These are phyloP conservation scores for Soucietia sequanensis DNA, from an alignment of 805 yeast species.

Conservation along the genomic window DNA sequence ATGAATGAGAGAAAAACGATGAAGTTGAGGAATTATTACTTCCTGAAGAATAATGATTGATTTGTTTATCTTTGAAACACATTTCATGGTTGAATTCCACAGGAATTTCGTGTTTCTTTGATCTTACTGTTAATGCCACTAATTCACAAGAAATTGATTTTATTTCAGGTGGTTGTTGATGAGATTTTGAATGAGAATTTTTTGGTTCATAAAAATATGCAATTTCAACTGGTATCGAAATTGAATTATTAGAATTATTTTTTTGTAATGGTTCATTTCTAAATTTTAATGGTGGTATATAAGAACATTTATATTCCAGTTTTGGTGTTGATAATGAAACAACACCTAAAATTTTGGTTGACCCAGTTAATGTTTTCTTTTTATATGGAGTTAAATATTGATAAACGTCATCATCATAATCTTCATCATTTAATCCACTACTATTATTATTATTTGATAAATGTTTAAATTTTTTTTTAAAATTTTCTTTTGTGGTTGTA, in stretches of 20 bases:
- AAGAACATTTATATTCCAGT: conserved; percentile 21
- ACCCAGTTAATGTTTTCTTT: conserved; percentile 34
- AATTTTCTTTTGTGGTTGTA: conserved; percentile 15
- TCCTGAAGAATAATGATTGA: conserved; percentile 17
- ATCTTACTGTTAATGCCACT: conserved; percentile 32
- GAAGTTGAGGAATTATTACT: background rate
- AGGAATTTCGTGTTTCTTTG: conserved; percentile 36
- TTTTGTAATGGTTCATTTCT: conserved; percentile 15
- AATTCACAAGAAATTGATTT: conserved; percentile 33
- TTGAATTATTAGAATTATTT: conserved; percentile 12
- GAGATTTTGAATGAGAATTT: conserved; percentile 1
- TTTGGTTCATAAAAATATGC: conserved; percentile 19
- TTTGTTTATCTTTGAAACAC: conserved; percentile 34
- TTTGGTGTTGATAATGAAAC: conserved; percentile 37
- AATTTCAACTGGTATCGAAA: conserved; percentile 33
- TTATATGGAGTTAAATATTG: conserved; percentile 31
- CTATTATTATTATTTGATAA: conserved; percentile 1
- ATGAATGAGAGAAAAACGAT: background rate
- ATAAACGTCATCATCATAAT: conserved; percentile 21
- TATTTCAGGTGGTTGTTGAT: conserved; percentile 31
- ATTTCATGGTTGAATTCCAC: conserved; percentile 40
- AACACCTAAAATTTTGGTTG: conserved; percentile 27
- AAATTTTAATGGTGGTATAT: conserved; percentile 32
- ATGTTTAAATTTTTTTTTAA: conserved; percentile 12
- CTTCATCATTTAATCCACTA: background rate